These are phyloP conservation scores for Cyclotella sp. DNA, from an alignment of 108 stramenopile species.

Conservation along the genomic window DNA sequence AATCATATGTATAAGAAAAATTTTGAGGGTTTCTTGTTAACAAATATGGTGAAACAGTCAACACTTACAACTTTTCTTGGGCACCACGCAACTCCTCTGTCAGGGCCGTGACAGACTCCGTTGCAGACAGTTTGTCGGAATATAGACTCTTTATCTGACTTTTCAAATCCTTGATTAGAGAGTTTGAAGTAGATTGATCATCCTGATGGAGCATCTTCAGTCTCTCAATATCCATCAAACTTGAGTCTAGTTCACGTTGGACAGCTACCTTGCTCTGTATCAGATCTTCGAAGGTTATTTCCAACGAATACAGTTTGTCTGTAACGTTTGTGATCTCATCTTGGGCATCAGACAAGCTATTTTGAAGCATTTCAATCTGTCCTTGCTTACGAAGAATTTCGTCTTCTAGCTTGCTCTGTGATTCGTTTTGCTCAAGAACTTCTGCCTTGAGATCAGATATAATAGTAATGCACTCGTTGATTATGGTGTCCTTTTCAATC, in stretches of 20 bases:
- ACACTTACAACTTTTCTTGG: slow-evolving; percentile 34
- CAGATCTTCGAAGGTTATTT: slow-evolving; percentile 19
- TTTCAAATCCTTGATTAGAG: slow-evolving; percentile 23
- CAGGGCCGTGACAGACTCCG: slow-evolving; percentile 3
- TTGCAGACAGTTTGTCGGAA: slow-evolving; percentile 4
- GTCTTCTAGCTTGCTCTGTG: slow-evolving; percentile 14
- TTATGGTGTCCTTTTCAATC: neutral
- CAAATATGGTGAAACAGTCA: neutral
- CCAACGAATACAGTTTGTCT: slow-evolving; percentile 23
- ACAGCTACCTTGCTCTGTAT: neutral
- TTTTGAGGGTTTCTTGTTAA: too few species aligned
- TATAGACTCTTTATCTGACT: slow-evolving; percentile 10
- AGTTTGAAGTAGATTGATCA: slow-evolving; percentile 15
- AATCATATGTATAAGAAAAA: too few species aligned
- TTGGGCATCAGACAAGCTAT: slow-evolving; percentile 6
- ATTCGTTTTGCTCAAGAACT: slow-evolving; percentile 24
- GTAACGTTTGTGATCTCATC: slow-evolving; percentile 12
- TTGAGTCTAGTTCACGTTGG: slow-evolving; percentile 27
- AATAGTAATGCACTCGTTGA: slow-evolving; percentile 14
- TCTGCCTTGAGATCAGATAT: slow-evolving; percentile 19
- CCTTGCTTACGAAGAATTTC: slow-evolving; percentile 26
- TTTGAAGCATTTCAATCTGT: slow-evolving; percentile 24
- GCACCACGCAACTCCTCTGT: slow-evolving; percentile 7
- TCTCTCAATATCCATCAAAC: slow-evolving; percentile 35
- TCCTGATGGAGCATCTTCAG: slow-evolving; percentile 36